Base-by-base conservation (phyloP, 306 rosid species). In the Castanea sativa region DNA sequence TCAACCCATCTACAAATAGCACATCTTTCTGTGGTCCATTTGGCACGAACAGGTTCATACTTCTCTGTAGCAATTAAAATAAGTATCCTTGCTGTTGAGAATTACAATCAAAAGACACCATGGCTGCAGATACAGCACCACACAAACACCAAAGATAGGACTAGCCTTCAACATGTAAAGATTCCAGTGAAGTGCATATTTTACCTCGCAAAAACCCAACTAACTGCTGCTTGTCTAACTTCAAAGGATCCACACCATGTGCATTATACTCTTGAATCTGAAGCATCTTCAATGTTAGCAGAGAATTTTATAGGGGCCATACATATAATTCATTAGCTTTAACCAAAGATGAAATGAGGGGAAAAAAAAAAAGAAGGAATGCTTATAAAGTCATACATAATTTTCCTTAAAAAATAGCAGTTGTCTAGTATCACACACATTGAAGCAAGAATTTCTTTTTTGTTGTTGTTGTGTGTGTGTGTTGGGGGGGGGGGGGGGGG, bases 1-100 rank as follows among this genome's bases (percentile, higher is more conserved):
- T 93, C 99, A 79, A 92, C 96, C 99, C 99, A 93, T 93, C 99
- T 91, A 74, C 99, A 95, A 82, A 95, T 73, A 0, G 99, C 99
- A 83, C 99, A 95, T 85, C 97, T 88, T 89, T 95, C 99, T 8
- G 94, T 91, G 6, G 99, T 95, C 97, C 98, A 94, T 87, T 92
- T 94, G 82, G 87, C 93, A 84, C 60, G 79, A 69, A 90, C 87
- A 20, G 99, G 99, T 85, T 93, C 97, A 74, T 93, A 95, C 81
- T 83, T 90, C 79, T 88, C 99, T 91, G 98, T 73, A 71, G 78
- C 71, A 87, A 64, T 64, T 78, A 82, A 85, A 82, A 78, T 43
- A 72, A 55, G 52, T 30, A 79, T 61, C 69, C 52, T 73, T 27
- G 23, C 63, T 19, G 25, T 64, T 75, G 73, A 69, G 72, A 80